Evolutionary conservation across 2,329 filamentous ascomycete species (phyloP).

Genomic region (Biscogniauxia sp.): DNA sequence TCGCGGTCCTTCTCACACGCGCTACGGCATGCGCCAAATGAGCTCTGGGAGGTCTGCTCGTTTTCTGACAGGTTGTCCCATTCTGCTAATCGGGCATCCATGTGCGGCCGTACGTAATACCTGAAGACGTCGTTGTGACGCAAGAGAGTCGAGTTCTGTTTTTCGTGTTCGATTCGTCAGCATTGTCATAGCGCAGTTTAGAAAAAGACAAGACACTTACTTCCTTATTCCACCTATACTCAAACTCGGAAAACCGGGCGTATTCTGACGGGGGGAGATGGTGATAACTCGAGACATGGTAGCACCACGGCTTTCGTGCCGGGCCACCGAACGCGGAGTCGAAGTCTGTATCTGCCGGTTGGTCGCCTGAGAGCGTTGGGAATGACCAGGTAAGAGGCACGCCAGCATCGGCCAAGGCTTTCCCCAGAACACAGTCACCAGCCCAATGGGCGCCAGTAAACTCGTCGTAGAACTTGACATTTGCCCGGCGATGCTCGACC

Average conservation of each 20-base stretch:
- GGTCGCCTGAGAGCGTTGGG: conserved; percentile 42
- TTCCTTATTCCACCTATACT: conserved; percentile 35
- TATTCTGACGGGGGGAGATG: conserved; percentile 43
- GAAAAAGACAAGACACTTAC: conserved; percentile 20
- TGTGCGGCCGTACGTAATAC: conserved; percentile 25
- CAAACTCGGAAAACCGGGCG: conserved; percentile 42
- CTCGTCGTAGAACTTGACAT: conserved; percentile 41
- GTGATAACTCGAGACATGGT: conserved; percentile 47
- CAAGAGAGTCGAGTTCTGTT: conserved; percentile 25
- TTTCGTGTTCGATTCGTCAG: background rate
- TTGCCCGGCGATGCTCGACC: conserved; percentile 39
- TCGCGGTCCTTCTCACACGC: conserved; percentile 24
- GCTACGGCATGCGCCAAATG: conserved; percentile 26
- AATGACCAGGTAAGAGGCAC: conserved; percentile 44
- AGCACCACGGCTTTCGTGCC: conserved; percentile 47
- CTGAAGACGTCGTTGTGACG: conserved; percentile 32
- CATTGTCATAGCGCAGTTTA: background rate
- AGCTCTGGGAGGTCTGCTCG: conserved; percentile 18
- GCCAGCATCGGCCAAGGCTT: conserved; percentile 44
- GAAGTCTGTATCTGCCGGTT: conserved; percentile 41
- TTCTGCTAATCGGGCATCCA: conserved; percentile 21
- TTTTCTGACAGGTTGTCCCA: conserved; percentile 34
- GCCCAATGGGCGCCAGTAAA: conserved; percentile 47
- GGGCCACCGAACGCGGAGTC: conserved; percentile 39
- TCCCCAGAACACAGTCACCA: conserved; percentile 49